Evolutionary conservation across 2,329 filamentous ascomycete genomes (phyloP), one percentile per base, ranked within the genome.

Genomic region (Cladosporium velox): DNA sequence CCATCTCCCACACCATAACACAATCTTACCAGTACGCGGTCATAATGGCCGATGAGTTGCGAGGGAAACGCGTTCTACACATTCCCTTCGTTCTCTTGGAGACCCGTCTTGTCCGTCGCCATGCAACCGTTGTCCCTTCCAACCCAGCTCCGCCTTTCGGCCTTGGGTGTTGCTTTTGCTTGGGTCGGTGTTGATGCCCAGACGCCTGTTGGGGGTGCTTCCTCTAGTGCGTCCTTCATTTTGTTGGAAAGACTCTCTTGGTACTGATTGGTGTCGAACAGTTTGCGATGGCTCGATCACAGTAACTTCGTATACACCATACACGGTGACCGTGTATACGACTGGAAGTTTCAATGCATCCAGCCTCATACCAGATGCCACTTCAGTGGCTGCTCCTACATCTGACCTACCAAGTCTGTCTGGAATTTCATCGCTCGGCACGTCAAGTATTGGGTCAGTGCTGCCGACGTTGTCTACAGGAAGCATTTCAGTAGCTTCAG

Each of bases 41-140:
- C 68, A 71, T 70, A 72, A 71, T 68, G 67, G 28, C 65, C 59
- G 49, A 57, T 61, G 12, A n/a, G 72, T 72, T 70, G 70, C 70
- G 67, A 69, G 65, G 71, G 63, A 69, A 72, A 72, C 70, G 65
- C 65, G 64, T 59, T 66, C 61, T 55, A n/a, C 26, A 49, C 61
- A 59, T 60, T 67, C 65, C 66, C 52, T 57, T 59, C 51, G 26
- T 49, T 52, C 59, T 67, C 57, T 62, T 44, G 41, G 30, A 52
- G 26, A 47, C 21, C 41, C 21, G n/a, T 26, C 47, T 26, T 26
- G 41, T 41, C 47, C 59, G 59, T 52, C 35, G 49, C 60, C 32
- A 63, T 63, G 60, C 60, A 63, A 30, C 49, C 32, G 6, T 41
- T 63, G 21, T 54, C 60, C 49, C 21, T 55, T 35, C 34, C 49